phyloP scores from a whole-genome alignment of 1,284 basidiomycete genomes.

The Microbotryum intermedium region DNA sequence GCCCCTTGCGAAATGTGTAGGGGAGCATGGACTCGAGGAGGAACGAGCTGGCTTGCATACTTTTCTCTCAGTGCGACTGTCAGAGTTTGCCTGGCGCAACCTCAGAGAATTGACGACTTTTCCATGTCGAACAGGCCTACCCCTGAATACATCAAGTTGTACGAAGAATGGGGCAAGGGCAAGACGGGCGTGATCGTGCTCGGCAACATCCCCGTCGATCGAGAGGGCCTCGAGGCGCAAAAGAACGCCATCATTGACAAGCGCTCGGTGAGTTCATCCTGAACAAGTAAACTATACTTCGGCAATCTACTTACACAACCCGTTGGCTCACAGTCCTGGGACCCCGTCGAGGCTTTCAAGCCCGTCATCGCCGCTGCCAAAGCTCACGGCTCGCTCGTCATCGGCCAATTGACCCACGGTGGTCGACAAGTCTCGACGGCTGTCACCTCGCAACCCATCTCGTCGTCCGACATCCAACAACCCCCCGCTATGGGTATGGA shows the following conservation, averaged over 20 bases:
- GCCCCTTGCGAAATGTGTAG: not conserved
- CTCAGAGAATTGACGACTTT: not conserved
- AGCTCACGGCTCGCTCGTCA: conserved; percentile 41
- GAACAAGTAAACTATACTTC: not conserved
- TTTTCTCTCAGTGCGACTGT: conserved; percentile 17
- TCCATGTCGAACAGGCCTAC: conserved; percentile 2
- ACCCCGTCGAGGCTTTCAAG: conserved; percentile 38
- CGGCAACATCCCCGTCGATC: conserved; percentile 37
- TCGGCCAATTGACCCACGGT: conserved; percentile 44
- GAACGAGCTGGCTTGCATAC: too few species aligned
- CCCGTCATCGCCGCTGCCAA: conserved; percentile 40
- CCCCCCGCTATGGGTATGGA: conserved; percentile 33
- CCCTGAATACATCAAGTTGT: conserved; percentile 34
- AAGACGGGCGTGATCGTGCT: conserved; percentile 35
- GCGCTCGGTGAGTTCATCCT: conserved; percentile 2
- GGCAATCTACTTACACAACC: not conserved
- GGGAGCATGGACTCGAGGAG: conserved; percentile 33
- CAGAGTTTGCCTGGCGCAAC: not conserved
- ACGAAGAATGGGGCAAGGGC: conserved; percentile 39
- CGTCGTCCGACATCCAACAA: conserved; percentile 35
- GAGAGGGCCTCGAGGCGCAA: conserved; percentile 35
- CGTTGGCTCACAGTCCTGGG: conserved; percentile 13
- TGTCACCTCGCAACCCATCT: conserved; percentile 36
- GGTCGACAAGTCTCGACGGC: conserved; percentile 39
- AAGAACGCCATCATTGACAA: conserved; percentile 36